Evolutionary conservation across 495 filamentous ascomycete species (phyloP), one percentile per base, ranked within the genome.

Genomic region (Aspergillus sclerotiicarbonarius): DNA sequence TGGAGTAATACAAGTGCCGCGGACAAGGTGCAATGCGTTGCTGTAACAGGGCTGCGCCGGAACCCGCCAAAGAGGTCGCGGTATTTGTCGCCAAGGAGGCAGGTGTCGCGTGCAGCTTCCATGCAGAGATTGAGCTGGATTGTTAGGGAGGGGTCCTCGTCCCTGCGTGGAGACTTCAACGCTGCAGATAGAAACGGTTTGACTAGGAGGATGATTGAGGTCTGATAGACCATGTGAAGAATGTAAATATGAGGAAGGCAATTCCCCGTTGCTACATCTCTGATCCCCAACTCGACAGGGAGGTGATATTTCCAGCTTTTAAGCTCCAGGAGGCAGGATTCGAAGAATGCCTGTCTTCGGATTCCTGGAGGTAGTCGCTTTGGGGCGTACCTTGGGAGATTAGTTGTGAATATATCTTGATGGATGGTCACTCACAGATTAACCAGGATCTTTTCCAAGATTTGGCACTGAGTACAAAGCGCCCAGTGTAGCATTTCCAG

Each of bases 221-320:
- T 69, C 25, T 72, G 65, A 33, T 72, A 72, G 8, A 70, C 63
- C 69, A 72, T 72, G 29, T 39, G 62, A 9, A 72, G 35, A 0
- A 59, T 68, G 20, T 70, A 72, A 1, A 59, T 53, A 51, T 72
- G 69, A 1, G 69, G 62, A 20, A 67, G 62, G 20, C 37, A 19
- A n/a, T 62, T 65, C 6, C 57, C 59, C 1, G 56, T 63, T 1
- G 51, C 50, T 41, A 54, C 19, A 25, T 60, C 58, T 25, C 61
- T 55, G 37, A 63, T 50, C 16, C 64, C 65, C 0, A 72, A 51
- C 39, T 65, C 63, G 0, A 54, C 44, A 13, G 67, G 53, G 1
- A 72, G 61, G 41, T 66, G 61, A 19, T 72, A 72, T 39, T 62
- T 61, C 69, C 67, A 70, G 2, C 55, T 65, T 45, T 61, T 72